phyloP scores from a whole-genome alignment of 805 yeast species.

The Candida rishiriensis region DNA sequence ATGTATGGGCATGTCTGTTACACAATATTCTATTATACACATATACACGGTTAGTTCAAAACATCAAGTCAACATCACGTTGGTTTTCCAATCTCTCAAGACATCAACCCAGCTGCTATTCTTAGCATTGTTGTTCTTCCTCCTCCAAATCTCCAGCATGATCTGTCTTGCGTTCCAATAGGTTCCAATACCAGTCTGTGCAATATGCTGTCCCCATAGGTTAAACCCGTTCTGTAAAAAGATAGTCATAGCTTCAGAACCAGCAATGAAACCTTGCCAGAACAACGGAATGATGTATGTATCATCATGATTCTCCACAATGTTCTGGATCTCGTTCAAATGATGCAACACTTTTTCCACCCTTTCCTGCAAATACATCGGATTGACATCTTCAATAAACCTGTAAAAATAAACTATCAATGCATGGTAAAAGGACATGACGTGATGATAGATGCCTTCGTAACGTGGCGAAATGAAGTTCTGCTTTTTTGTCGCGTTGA shows the following conservation, averaged over 20 bases:
- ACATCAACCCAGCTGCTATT: constrained; percentile 76
- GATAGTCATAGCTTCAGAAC: constrained; percentile 65
- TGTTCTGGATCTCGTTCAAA: constrained; percentile 54
- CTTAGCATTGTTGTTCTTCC: constrained; percentile 55
- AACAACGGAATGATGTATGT: constrained; percentile 65
- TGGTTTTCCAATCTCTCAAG: constrained; percentile 79
- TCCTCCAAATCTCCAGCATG: constrained; percentile 80
- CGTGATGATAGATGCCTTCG: constrained; percentile 75
- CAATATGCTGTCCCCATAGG: constrained; percentile 67
- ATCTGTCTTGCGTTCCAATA: constrained; percentile 85
- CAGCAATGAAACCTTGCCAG: constrained; percentile 90
- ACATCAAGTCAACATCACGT: constrained; percentile 55
- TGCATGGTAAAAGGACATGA: constrained; percentile 72
- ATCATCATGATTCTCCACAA: constrained; percentile 51
- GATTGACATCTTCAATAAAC: constrained; percentile 51
- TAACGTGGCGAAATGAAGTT: constrained; percentile 50
- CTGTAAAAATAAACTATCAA: constrained; percentile 68
- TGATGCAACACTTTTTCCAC: constrained; percentile 60
- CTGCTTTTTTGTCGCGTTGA: constrained; percentile 6
- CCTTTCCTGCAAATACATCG: constrained; percentile 54
- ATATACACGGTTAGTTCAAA: too few species aligned
- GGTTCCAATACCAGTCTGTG: constrained; percentile 62
- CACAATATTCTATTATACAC: too few species aligned
- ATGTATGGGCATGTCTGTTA: too few species aligned
- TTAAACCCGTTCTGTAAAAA: constrained; percentile 62